phyloP scores from a whole-genome alignment of 208 protist genomes.

The Phytomonas sp. region DNA sequence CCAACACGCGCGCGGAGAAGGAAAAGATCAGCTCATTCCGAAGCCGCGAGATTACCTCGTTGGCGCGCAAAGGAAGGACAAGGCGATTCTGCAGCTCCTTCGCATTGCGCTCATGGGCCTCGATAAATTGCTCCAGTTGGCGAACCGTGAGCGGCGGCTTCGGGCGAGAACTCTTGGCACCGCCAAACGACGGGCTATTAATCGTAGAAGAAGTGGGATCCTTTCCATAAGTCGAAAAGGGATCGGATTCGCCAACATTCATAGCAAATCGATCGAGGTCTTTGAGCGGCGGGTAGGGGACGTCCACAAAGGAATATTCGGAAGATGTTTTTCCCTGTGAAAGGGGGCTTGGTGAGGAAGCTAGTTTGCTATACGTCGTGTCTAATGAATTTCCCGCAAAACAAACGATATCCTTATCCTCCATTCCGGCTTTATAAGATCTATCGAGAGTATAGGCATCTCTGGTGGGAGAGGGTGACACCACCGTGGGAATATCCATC shows the following conservation, averaged over 20 bases:
- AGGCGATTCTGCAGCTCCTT: conserved; percentile 27
- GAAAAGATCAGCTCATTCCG: conserved; percentile 70
- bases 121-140: background rate
- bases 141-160: background rate
- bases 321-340: background rate
- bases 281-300: background rate
- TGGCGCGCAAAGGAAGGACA: conserved; percentile 26
- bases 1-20: conserved; percentile 69
- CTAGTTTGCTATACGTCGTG: background rate
- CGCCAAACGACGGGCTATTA: background rate
- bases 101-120: background rate
- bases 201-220: background rate
- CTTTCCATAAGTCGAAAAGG: background rate
- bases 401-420: background rate
- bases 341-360: background rate
- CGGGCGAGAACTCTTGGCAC: too few relatives aligned
- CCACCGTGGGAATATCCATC: background rate
- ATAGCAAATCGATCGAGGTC: background rate
- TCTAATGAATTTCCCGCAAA: background rate
- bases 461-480: background rate
- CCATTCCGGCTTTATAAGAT: background rate
- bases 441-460: background rate
- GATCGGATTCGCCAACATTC: background rate
- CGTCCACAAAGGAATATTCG: background rate
- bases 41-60: conserved; percentile 45